phyloP scores from a whole-genome alignment of 441 rosid genomes.

The Bruguiera hainesii region DNA sequence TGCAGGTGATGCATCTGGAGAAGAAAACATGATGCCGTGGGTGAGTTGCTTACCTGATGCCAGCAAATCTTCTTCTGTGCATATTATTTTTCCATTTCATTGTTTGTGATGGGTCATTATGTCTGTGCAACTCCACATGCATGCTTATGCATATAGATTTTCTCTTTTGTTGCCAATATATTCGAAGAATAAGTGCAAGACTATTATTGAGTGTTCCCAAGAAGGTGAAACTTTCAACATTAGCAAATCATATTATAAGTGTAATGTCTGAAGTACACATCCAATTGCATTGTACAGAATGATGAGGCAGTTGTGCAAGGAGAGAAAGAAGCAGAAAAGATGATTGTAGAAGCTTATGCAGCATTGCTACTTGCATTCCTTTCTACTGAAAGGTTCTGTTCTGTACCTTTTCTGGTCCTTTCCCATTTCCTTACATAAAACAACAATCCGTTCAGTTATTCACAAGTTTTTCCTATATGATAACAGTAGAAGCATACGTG shows the following conservation, averaged over 20 bases:
- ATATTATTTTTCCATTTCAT: neutral
- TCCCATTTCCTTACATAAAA: neutral
- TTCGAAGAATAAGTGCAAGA: neutral
- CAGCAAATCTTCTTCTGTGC: no score
- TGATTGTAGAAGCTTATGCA: constrained; percentile 96
- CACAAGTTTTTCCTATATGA: constrained; percentile 16
- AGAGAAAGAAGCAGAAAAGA: constrained; percentile 98
- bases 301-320: constrained; percentile 84
- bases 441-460: neutral
- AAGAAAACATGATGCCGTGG: constrained; percentile 47
- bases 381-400: constrained; percentile 81
- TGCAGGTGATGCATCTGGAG: constrained; percentile 60
- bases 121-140: neutral
- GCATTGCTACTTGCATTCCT: constrained; percentile 98
- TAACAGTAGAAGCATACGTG: constrained; percentile 72
- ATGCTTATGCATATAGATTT: neutral
- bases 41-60: constrained; percentile 42
- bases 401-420: neutral
- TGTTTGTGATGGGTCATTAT: neutral
- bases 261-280: constrained; percentile 11
- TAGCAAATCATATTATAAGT: neutral
- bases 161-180: neutral
- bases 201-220: neutral
- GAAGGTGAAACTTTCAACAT: neutral
- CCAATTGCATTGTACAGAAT: constrained; percentile 39